Evolutionary conservation across 208 protist genomes (phyloP).

Genomic region (Leishmania turanica): DNA sequence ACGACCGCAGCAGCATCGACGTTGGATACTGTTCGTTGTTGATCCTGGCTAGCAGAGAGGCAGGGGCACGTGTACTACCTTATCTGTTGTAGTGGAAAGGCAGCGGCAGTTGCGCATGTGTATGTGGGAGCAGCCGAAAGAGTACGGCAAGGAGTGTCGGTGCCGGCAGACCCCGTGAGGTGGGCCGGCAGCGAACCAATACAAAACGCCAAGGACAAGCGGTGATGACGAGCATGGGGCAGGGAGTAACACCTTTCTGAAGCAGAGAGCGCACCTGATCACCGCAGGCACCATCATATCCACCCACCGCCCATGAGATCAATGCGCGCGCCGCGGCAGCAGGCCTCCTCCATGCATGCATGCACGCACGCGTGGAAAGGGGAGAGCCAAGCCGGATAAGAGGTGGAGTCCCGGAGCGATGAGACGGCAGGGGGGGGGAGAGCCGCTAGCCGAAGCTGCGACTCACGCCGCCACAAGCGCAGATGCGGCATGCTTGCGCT

Average conservation of each 20-base stretch:
- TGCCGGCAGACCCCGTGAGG: neutral
- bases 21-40: neutral
- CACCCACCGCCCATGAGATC: neutral
- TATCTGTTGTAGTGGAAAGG: neutral
- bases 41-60: neutral
- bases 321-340: neutral
- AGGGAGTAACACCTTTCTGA: neutral
- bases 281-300: too few species aligned
- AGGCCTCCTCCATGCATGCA: neutral
- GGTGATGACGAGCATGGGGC: neutral
- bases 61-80: neutral
- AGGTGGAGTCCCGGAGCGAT: neutral
- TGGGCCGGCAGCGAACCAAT: neutral
- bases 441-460: neutral
- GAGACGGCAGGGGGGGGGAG: neutral
- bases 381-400: neutral
- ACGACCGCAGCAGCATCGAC: constrained; percentile 14
- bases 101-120: neutral
- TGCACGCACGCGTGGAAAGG: neutral
- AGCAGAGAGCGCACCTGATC: neutral
- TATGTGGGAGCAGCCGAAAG: neutral
- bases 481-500: neutral
- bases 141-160: too few species aligned
- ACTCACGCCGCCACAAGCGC: neutral
- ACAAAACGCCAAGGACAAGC: neutral